phyloP scores from a whole-genome alignment of 306 rosid genomes.

The Acacia acuminata region DNA sequence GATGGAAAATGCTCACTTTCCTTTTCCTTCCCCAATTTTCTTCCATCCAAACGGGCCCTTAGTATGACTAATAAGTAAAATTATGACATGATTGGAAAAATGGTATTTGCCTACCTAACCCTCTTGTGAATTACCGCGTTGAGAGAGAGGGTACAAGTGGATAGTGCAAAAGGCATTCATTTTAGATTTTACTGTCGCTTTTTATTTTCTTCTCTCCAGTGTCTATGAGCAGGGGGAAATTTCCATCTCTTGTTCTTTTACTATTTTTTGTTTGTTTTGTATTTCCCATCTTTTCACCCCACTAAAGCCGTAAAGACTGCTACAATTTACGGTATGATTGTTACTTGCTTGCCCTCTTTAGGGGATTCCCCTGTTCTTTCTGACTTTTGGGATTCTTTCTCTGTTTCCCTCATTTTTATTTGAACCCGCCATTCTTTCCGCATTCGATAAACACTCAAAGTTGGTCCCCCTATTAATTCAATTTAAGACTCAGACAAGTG shows the following conservation, averaged over 20 bases:
- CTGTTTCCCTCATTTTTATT: not conserved
- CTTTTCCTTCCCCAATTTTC: no score
- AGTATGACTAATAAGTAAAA: not conserved
- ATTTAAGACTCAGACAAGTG: not conserved
- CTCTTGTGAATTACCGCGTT: not conserved
- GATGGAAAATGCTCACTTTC: no score
- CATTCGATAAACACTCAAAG: not conserved
- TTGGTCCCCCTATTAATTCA: not conserved
- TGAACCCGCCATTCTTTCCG: not conserved
- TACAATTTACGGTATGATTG: not conserved
- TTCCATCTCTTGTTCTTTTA: not conserved
- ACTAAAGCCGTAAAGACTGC: conserved; percentile 9
- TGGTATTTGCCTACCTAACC: not conserved
- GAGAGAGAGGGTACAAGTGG: not conserved
- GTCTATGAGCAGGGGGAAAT: not conserved
- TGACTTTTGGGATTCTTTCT: not conserved
- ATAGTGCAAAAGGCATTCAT: not conserved
- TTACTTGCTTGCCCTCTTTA: not conserved
- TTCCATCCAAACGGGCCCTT: no score
- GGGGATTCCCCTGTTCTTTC: conserved; percentile 4
- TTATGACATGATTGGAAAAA: not conserved
- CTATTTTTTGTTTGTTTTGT: not conserved
- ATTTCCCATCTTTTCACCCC: conserved; percentile 7
- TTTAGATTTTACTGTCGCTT: not conserved
- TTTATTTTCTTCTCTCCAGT: not conserved